Evolutionary conservation across 495 filamentous ascomycete genomes (phyloP), one percentile per base, ranked within the genome.

Genomic region (Sporormia fimetaria): DNA sequence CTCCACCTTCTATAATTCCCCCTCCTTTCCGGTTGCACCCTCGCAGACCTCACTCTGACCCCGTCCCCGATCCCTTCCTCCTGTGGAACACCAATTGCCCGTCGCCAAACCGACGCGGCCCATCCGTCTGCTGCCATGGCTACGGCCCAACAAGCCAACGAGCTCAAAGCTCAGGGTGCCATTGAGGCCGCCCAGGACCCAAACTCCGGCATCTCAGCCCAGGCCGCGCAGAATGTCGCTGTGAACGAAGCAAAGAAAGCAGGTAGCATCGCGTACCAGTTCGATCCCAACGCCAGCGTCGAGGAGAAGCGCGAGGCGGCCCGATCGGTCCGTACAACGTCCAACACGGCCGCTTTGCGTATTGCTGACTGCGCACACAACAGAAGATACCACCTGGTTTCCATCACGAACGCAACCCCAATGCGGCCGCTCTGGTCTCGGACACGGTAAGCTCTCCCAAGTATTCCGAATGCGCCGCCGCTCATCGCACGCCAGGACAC

Each of bases 241-340:
- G 70, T 88, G 20, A 68, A 79, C 4, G 80, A 94, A 57, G 79
- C 78, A 49, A 74, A 69, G 54, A 77, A 79, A 51, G 79, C 78
- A 11, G 90, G 90, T 15, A 71, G 75, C 3, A 67, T 76, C 6
- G 88, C 84, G 37, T 86, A 79, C 58, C 75, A 80, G 52, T 96
- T 95, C 63, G 70, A 96, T 57, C 85, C 90, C 2, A 57, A 94
- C 67, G 87, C 87, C 18, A 77, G 71, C 14, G 72, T 83, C 0
- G 83, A 85, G 60, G 72, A 87, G 55, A 96, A 96, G 66, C 77
- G 73, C 33, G 80, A 80, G 17, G 79, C 81, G 45, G 78, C 80
- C 3, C 69, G 70, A 70, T 73, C 78, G 48, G 90, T 95, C 73
- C 40, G 80, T 73, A 27, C 4, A 6, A 11, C 4, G 14, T 27